Evolutionary conservation across 306 rosid species (phyloP).

Genomic region (Castanea mollissima): DNA sequence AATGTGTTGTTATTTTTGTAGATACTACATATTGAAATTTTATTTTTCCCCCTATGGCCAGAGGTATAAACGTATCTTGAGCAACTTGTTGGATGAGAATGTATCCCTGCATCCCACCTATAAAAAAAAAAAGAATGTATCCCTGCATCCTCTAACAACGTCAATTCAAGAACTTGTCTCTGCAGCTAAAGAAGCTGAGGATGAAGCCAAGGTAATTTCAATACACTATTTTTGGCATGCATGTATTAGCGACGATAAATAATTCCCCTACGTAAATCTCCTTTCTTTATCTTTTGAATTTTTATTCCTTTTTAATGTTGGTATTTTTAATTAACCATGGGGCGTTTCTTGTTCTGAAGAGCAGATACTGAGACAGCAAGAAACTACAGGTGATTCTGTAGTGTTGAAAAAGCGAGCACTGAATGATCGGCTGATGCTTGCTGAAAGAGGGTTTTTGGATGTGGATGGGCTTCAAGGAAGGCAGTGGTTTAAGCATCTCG

Average conservation of each 20-base stretch:
- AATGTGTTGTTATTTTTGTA: neutral
- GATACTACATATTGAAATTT: neutral
- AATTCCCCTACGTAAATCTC: neutral
- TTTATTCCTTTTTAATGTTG: slow-evolving; percentile 1
- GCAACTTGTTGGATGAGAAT: slow-evolving; percentile 44
- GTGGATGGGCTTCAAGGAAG: slow-evolving; percentile 62
- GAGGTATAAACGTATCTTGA: slow-evolving; percentile 51
- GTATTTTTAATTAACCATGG: neutral
- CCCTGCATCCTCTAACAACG: slow-evolving; percentile 48
- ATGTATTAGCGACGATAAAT: neutral
- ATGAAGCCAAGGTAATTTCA: slow-evolving; percentile 57
- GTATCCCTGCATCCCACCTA: slow-evolving; percentile 43
- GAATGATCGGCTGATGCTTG: slow-evolving; percentile 73
- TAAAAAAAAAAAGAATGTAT: slow-evolving; percentile 2
- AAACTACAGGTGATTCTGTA: slow-evolving; percentile 28
- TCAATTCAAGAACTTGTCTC: slow-evolving; percentile 67
- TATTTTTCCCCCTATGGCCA: slow-evolving; percentile 29
- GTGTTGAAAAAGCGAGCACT: slow-evolving; percentile 59
- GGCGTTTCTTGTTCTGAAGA: slow-evolving; percentile 5
- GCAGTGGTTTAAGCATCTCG: slow-evolving; percentile 90
- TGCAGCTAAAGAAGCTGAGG: slow-evolving; percentile 65
- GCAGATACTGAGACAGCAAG: slow-evolving; percentile 56
- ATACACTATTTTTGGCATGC: neutral
- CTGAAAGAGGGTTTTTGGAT: slow-evolving; percentile 79
- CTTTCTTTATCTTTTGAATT: neutral